Base-by-base conservation (phyloP, 495 filamentous ascomycete genomes). In the Hyphodiscus hymeniophilus region DNA sequence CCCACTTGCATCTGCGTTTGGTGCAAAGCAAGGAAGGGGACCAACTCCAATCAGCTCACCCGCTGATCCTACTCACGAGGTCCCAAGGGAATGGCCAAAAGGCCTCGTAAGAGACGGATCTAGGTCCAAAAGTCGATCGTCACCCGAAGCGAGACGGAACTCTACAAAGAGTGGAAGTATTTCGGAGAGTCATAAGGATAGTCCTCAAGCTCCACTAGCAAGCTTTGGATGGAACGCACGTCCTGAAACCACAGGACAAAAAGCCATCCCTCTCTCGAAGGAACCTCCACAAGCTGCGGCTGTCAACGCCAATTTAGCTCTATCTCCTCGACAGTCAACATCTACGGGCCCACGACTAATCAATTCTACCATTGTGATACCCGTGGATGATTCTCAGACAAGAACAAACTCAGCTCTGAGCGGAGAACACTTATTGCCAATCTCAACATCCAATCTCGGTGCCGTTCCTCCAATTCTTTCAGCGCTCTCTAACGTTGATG, bases 1-100 rank as follows among this genome's bases (percentile, higher is more conserved):
- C 17, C 61, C 66, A 5, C 54, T 77, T 15, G 62, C 72, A 26
- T 57, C 66, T 22, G 66, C 72, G 6, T 77, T 74, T 52, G 61
- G 40, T 8, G 15, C 56, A 7, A 66, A 59, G 36, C 61, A 45
- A 30, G 18, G 7, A n/a, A 38, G 16, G 4, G 38, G 51, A 8
- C 41, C 42, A 15, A 34, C 31, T 15, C 22, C 16, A 28, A 2
- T 31, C 21, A 3, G 16, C 10, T 10, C n/a, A 24, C 11, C 31
- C 6, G 11, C 24, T 33, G 26, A 32, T 16, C 39, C 42, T 7
- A 22, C 16, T 26, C 5, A 32, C 30, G 44, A 56, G 13, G 38
- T 52, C 3, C 47, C 49, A n/a, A 50, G 56, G 43, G 50, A 55
- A 33, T 55, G 52, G 53, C 53, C 50, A 1, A 56, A 50, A 42